Base-by-base conservation (phyloP, 768 basidiomycete species). In the Mycena metata region DNA sequence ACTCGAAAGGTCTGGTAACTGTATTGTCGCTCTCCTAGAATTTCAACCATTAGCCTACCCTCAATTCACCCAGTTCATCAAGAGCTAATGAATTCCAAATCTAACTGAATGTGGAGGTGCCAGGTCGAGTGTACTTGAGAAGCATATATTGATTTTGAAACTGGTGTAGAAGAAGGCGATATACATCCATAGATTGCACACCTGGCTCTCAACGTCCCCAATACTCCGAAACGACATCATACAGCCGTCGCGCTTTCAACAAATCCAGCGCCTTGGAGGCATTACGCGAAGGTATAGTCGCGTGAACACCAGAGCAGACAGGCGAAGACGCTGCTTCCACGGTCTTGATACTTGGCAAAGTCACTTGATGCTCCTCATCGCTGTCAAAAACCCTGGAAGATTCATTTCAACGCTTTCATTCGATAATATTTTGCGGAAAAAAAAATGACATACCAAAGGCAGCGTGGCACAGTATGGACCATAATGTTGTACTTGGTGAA, bases 1-100 rank as follows among this genome's bases (percentile, higher is more conserved):
- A 46, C 45, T 46, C 45, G 45, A 46, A 46, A 46, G 45, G 45
- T 46, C 45, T 46, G 45, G 45, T n/a, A n/a, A 45, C 43, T 45
- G 43, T 45, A 17, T 45, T 45, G 16, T 45, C 43, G n/a, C n/a
- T n/a, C n/a, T n/a, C n/a, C n/a, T n/a, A n/a, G n/a, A n/a, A n/a
- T n/a, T n/a, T n/a, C n/a, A n/a, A n/a, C n/a, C n/a, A n/a, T n/a
- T n/a, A n/a, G n/a, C n/a, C n/a, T n/a, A n/a, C n/a, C n/a, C n/a
- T n/a, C n/a, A n/a, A n/a, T n/a, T n/a, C n/a, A n/a, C n/a, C n/a
- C n/a, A n/a, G n/a, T n/a, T n/a, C n/a, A n/a, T n/a, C n/a, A n/a
- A n/a, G n/a, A n/a, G n/a, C n/a, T n/a, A n/a, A n/a, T n/a, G n/a
- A n/a, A n/a, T n/a, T n/a, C n/a, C n/a, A n/a, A n/a, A n/a, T n/a